Percentiles rank a stretch among this genome's conserved stretches.
Evolutionary conservation across 495 filamentous ascomycete genomes (phyloP).

Genomic region (Aspergillus carlsbadensis): DNA sequence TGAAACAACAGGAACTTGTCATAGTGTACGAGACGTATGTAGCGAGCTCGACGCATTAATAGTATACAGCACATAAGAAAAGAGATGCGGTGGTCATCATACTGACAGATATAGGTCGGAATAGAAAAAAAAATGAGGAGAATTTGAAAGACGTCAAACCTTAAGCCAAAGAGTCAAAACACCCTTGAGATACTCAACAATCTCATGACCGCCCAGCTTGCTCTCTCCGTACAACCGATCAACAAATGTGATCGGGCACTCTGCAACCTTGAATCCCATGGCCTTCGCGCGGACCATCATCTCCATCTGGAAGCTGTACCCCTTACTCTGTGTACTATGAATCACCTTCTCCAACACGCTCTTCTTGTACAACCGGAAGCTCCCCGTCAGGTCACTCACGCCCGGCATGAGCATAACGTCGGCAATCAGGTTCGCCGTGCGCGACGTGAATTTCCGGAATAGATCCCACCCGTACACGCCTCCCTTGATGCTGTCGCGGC

Average conservation of each 20-base stretch:
- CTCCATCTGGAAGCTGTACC: constrained; percentile 99
- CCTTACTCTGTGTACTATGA: constrained; percentile 83
- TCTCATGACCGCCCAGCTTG: constrained; percentile 92
- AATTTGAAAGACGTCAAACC: constrained; percentile 54
- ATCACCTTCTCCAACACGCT: constrained; percentile 83
- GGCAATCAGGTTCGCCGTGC: constrained; percentile 91
- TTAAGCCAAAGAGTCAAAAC: constrained; percentile 87
- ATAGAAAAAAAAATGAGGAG: not conserved
- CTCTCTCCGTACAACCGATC: constrained; percentile 94
- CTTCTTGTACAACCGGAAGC: constrained; percentile 93
- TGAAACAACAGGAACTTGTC: constrained; percentile 6
- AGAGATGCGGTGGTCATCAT: constrained; percentile 18
- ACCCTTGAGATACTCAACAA: constrained; percentile 96
- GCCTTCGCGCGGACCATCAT: constrained; percentile 91
- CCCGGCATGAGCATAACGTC: constrained; percentile 92
- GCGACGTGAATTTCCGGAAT: constrained; percentile 88
- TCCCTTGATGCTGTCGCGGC: constrained; percentile 58
- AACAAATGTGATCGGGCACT: constrained; percentile 95
- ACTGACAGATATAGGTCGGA: constrained; percentile 1
- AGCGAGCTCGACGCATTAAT: constrained; percentile 10
- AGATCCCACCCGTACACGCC: constrained; percentile 98
- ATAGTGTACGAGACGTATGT: constrained; percentile 16
- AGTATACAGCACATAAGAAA: constrained; percentile 18
- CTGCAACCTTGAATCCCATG: constrained; percentile 84
- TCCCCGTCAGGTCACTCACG: constrained; percentile 95